Base-by-base conservation (phyloP, 1,139 yeast genomes). In the Ashbya aceris region DNA sequence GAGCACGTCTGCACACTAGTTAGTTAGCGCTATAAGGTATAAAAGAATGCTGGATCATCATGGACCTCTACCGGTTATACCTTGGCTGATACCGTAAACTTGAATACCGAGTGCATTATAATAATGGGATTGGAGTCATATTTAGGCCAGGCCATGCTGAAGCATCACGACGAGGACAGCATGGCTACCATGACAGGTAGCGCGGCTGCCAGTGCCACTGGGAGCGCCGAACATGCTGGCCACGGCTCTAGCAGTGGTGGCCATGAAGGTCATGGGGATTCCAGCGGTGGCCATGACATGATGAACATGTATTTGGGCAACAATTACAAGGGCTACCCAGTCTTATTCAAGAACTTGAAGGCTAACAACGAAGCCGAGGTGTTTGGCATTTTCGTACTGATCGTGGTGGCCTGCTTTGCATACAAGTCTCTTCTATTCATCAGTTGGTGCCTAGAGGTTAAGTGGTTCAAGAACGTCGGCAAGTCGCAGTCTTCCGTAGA, bases 361-460 rank as follows among this genome's bases (percentile, higher is more conserved):
- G 89, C 91, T 3, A 49, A 64, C 2, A 67, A 64, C 38, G 73
- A 73, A 23, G 86, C 71, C 10, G 71, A 73, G 45, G 87, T 84
- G 0, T 82, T 82, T 58, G 93, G 89, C 29, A 80, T 83, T 14
- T 83, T 81, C 54, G 62, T 78, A 33, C 64, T 79, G 28, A 58
- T 83, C 28, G 74, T 82, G 53, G 70, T 72, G 30, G 65, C 75
- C 10, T 79, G 80, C 0, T 74, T 82, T 51, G 61, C 71, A 33
- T 68, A 78, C 44, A 71, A 83, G 54, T 79, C 82, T 4, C 46
- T 79, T 20, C 73, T 75, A 39, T 82, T 80, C 56, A 49, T 71
- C 17, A 70, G 76, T 47, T 71, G 76, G 52, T 82, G 81, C 55
- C 58, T 82, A 48, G 89, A 83, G 55, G 81, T 77, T 49, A 70